Evolutionary conservation across 306 rosid species (phyloP), one percentile per base, ranked within the genome.

Genomic region (Heteromeles arbutifolia): DNA sequence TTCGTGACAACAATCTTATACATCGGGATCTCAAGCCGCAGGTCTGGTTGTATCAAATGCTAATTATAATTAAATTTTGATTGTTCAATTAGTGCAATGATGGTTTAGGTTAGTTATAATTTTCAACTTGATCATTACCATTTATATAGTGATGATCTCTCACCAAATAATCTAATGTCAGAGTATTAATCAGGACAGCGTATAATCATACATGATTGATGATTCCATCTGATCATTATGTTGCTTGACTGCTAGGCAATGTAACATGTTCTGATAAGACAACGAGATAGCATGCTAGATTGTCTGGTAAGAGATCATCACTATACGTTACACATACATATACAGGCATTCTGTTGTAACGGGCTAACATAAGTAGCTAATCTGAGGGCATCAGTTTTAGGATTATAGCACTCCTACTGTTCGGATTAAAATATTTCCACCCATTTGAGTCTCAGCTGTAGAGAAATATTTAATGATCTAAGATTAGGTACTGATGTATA

Each of bases 11-110:
- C 84, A 89, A 89, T 79, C 92, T 96, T 63, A 92, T 96, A 67
- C 99, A 96, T 79, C 86, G 98, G 77, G 99, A 96, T 81, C 85
- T 96, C 78, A 96, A 96, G 82, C 99, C 99, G 59, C 99, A 96
- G 97, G 99, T 96, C 73, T 65, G 78, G 70, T 63, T 80, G 34
- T 37, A 43, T 78, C 66, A 29, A 50, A 64, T 67, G 25, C 73
- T 67, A 63, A 57, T 56, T 78, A 53, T 68, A n/a, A 53, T 79
- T 53, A 31, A 29, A 6, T 24, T 28, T 14, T 68, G 56, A 22
- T 28, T 2, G 4, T 28, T 12, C 12, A 57, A 43, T 61, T 57
- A 24, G 17, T 72, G 26, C 57, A 34, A 6, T 79, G 67, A 45
- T 45, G 52, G 10, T 74, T 69, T 72, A 65, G 43, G 37, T 24